Evolutionary conservation across 2,329 filamentous ascomycete species (phyloP).

Genomic region (Epichloe sp.): DNA sequence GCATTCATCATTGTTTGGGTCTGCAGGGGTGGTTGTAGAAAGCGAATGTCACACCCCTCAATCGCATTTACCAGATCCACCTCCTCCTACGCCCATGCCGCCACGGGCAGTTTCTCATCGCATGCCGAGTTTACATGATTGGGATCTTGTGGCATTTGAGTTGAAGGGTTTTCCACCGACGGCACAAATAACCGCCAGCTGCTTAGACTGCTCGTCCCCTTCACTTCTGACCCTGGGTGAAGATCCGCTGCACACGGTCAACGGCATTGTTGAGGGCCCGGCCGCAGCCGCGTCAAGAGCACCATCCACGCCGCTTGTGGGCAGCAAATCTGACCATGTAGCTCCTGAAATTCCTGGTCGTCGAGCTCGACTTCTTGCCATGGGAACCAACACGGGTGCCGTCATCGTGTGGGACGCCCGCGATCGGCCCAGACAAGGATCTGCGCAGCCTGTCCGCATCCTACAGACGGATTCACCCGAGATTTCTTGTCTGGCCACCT

Average conservation of each 20-base stretch:
- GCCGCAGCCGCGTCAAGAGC: slow-evolving; percentile 20
- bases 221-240: slow-evolving; percentile 61
- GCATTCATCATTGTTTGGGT: slow-evolving; percentile 19
- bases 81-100: slow-evolving; percentile 12
- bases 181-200: slow-evolving; percentile 53
- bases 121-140: slow-evolving; percentile 16
- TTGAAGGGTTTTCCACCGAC: slow-evolving; percentile 46
- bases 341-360: slow-evolving; percentile 65
- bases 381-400: slow-evolving; percentile 68
- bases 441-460: slow-evolving; percentile 57
- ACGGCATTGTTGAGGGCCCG: slow-evolving; percentile 37
- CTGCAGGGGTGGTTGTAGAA: slow-evolving; percentile 1
- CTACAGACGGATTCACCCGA: slow-evolving; percentile 86
- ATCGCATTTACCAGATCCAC: slow-evolving; percentile 11
- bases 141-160: slow-evolving; percentile 15
- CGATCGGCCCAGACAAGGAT: slow-evolving; percentile 32
- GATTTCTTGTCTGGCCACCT: slow-evolving; percentile 70
- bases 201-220: slow-evolving; percentile 62
- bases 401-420: slow-evolving; percentile 79
- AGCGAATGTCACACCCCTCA: slow-evolving; percentile 7
- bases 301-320: neutral
- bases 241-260: slow-evolving; percentile 47
- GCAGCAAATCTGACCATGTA: slow-evolving; percentile 22
- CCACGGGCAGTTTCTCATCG: slow-evolving; percentile 4
- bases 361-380: slow-evolving; percentile 64